Evolutionary conservation across 2,329 filamentous ascomycete genomes (phyloP).

Genomic region (Pseudonectria foliicola): DNA sequence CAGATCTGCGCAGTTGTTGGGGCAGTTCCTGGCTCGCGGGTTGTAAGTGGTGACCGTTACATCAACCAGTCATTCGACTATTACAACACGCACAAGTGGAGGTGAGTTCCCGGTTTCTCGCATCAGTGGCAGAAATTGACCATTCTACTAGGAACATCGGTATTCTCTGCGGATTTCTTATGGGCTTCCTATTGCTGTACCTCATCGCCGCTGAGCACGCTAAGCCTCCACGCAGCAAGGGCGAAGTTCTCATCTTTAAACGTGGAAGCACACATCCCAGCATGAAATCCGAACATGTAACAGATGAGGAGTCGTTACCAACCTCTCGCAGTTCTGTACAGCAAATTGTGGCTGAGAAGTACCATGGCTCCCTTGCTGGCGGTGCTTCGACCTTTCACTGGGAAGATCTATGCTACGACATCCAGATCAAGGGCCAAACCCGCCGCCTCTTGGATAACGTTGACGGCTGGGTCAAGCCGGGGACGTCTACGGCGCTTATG

Average conservation of each 20-base stretch:
- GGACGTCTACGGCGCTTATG: conserved; percentile 67
- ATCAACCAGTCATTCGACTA: conserved; percentile 50
- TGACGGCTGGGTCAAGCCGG: conserved; percentile 72
- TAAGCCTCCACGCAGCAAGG: conserved; percentile 53
- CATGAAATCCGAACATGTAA: conserved; percentile 43
- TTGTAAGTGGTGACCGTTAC: conserved; percentile 55
- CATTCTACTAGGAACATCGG: conserved; percentile 51
- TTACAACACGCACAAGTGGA: conserved; percentile 50
- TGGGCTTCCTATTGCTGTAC: conserved; percentile 58
- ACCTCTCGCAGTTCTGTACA: conserved; percentile 8
- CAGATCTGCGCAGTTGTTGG: conserved; percentile 50
- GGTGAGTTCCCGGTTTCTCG: conserved; percentile 5
- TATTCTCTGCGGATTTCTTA: conserved; percentile 56
- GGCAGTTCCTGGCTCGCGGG: conserved; percentile 43
- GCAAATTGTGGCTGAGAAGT: conserved; percentile 15
- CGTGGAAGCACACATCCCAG: conserved; percentile 48
- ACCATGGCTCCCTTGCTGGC: conserved; percentile 2
- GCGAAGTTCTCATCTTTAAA: conserved; percentile 62
- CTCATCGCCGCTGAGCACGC: conserved; percentile 58
- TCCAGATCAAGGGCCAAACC: conserved; percentile 57
- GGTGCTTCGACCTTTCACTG: conserved; percentile 54
- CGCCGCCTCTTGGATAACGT: conserved; percentile 63
- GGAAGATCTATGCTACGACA: conserved; percentile 56
- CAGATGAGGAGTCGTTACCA: conserved; percentile 27
- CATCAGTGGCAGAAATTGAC: not conserved